Percentiles rank a stretch among this genome's conserved stretches.
Evolutionary conservation across 2,329 filamentous ascomycete genomes (phyloP).

Genomic region (Botrytis tulipae): DNA sequence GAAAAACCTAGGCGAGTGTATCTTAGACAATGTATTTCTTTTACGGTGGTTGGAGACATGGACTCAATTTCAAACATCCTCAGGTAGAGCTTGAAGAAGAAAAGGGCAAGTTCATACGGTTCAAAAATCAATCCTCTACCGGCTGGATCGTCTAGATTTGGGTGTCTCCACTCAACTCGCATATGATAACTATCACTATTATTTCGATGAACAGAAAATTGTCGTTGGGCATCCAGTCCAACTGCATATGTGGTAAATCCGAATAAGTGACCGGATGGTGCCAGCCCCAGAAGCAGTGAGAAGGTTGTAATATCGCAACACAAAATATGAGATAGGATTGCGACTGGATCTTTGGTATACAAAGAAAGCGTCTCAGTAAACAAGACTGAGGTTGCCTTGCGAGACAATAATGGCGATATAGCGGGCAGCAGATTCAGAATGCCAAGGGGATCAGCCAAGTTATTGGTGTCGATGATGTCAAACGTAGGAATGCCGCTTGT

Average conservation of each 20-base stretch:
- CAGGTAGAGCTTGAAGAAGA: constrained; percentile 3
- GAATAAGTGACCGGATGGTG: constrained; percentile 4
- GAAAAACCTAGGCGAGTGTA: constrained; percentile 10
- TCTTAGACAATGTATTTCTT: neutral
- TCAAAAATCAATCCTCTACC: neutral
- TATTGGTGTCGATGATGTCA: constrained; percentile 25
- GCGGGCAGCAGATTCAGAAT: constrained; percentile 24
- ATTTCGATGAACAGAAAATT: neutral
- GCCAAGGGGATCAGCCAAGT: constrained; percentile 23
- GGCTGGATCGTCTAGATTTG: neutral
- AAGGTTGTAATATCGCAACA: constrained; percentile 21
- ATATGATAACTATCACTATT: neutral
- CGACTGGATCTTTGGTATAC: neutral
- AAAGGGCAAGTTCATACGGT: neutral
- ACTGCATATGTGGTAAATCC: neutral
- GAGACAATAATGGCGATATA: constrained; percentile 19
- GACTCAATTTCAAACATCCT: constrained; percentile 1
- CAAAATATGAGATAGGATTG: neutral
- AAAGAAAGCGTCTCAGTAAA: constrained; percentile 21
- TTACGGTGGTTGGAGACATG: too few species aligned
- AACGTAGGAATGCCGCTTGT: neutral
- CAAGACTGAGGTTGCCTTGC: constrained; percentile 13
- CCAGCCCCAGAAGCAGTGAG: constrained; percentile 21
- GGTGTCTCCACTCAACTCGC: constrained; percentile 5
- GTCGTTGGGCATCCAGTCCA: neutral